Conservation (phyloP, 345 rosid genomes). For the Acer negundo region DNA sequence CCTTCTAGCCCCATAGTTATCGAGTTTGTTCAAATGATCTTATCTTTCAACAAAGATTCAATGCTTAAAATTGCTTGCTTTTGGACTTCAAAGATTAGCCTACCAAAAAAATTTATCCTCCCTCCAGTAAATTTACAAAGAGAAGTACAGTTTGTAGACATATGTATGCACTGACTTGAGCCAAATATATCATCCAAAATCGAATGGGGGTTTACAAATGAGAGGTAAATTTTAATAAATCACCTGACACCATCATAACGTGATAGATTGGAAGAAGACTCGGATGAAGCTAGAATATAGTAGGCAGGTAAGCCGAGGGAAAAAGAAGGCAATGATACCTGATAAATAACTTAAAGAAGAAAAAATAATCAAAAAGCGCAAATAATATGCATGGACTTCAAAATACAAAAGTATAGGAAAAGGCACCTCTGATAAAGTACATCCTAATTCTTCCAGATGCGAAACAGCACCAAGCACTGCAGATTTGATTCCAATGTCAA, state of each 20-base stretch:
- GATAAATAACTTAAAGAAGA: slow-evolving; percentile 7
- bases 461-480: slow-evolving; percentile 66
- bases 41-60: not conserved
- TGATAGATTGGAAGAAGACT: slow-evolving; percentile 86
- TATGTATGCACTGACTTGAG: not conserved
- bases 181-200: not conserved
- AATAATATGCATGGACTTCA: not conserved
- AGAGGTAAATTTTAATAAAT: slow-evolving; percentile 9
- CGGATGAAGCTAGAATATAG: slow-evolving; percentile 84
- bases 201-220: not conserved
- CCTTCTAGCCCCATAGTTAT: not conserved
- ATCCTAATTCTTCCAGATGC: slow-evolving; percentile 88
- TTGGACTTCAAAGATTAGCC: not conserved
- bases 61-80: not conserved
- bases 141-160: not conserved
- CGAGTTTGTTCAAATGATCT: not conserved
- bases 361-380: not conserved
- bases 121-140: not conserved
- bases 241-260: slow-evolving; percentile 95
- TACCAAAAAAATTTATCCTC: not conserved
- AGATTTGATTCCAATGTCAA: slow-evolving; percentile 73
- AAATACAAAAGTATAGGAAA: not conserved
- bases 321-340: slow-evolving; percentile 89
- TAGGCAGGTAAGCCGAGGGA: slow-evolving; percentile 92
- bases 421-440: slow-evolving; percentile 64